These are phyloP conservation scores for Geosmithia flava DNA, from an alignment of 2,329 filamentous ascomycete genomes.

Conservation along the genomic window DNA sequence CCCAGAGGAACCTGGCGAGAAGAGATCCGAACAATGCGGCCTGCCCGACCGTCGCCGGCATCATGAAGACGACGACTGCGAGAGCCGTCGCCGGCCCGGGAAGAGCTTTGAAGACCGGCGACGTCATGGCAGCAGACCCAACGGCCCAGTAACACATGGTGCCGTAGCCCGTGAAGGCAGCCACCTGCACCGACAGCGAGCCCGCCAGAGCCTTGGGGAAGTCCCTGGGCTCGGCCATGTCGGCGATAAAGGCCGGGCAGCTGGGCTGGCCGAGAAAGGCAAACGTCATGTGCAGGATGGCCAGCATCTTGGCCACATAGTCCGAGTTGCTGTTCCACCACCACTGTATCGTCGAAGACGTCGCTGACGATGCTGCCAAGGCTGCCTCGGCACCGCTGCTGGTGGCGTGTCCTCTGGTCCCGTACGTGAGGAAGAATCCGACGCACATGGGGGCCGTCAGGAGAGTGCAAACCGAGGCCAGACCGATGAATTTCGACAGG, in stretches of 20 bases:
- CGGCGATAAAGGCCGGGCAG: slow-evolving; percentile 3
- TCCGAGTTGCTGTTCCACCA: not conserved
- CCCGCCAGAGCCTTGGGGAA: slow-evolving; percentile 3
- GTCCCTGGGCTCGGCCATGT: slow-evolving; percentile 4
- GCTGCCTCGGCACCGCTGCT: not conserved
- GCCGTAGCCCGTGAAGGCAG: slow-evolving; percentile 2
- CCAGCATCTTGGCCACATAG: not conserved
- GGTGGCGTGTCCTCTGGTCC: not conserved
- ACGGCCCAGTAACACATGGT: not conserved
- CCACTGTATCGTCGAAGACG: not conserved
- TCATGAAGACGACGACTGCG: not conserved
- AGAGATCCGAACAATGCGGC: not conserved
- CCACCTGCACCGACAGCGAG: not conserved
- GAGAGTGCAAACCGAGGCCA: not conserved
- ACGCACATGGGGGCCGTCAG: not conserved
- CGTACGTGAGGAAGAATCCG: not conserved
- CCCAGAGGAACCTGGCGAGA: not conserved
- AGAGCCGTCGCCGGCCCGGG: not conserved
- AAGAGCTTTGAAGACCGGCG: not conserved
- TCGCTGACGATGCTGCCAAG: not conserved
- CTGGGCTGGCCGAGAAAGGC: slow-evolving; percentile 3
- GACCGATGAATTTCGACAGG: not conserved
- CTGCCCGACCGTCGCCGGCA: not conserved
- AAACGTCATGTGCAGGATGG: slow-evolving; percentile 2
- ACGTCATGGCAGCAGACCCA: not conserved